These are phyloP conservation scores for Kluyveromyces sp. DNA, from an alignment of 1,139 yeast species.

Conservation along the genomic window DNA sequence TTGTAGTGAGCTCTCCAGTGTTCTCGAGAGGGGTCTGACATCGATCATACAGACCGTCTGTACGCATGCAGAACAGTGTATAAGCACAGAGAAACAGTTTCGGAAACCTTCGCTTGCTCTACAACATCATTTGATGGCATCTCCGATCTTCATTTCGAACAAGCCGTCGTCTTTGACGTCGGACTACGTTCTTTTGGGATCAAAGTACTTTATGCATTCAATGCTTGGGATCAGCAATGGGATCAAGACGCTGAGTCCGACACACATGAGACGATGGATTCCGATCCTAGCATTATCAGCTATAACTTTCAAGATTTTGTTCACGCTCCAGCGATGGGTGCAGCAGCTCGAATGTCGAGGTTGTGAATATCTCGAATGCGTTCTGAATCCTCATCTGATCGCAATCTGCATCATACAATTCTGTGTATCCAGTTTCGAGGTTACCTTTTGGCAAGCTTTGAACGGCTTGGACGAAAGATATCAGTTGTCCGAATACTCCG, in stretches of 20 bases:
- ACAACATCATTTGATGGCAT: conserved; percentile 7
- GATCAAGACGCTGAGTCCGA: conserved; percentile 1
- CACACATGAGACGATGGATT: conserved; percentile 1
- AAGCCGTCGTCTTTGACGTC: conserved; percentile 3
- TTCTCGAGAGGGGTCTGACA: background rate
- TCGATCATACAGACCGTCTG: background rate
- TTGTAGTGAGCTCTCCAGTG: background rate
- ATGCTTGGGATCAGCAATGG: background rate
- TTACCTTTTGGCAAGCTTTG: conserved; percentile 1
- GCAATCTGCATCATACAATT: conserved; percentile 1
- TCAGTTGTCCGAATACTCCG: background rate
- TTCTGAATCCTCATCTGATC: conserved; percentile 1
- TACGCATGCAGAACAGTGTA: background rate
- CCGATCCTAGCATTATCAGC: background rate
- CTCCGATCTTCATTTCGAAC: conserved; percentile 12
- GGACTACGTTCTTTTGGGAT: background rate
- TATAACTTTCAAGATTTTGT: background rate
- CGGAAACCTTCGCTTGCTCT: background rate
- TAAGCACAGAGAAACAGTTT: background rate
- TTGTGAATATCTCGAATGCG: conserved; percentile 1
- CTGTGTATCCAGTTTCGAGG: conserved; percentile 1
- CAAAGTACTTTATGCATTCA: background rate
- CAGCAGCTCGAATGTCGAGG: background rate
- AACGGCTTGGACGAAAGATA: background rate
- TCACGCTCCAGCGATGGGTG: background rate